Evolutionary conservation across 768 basidiomycete genomes (phyloP).

Genomic region (Obba rivulosa): DNA sequence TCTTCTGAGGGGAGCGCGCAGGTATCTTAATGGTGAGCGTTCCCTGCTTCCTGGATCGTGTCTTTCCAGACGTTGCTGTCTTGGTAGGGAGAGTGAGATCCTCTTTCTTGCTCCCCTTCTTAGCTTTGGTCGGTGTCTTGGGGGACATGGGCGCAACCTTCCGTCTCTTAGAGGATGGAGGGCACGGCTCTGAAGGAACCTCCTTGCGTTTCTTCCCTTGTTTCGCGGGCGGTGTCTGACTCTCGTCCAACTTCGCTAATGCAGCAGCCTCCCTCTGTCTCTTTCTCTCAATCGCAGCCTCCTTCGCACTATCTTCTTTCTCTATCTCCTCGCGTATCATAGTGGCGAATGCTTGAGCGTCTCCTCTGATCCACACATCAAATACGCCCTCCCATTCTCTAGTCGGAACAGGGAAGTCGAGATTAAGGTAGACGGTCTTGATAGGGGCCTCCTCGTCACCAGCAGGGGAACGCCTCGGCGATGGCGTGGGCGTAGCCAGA

Average conservation of each 20-base stretch:
- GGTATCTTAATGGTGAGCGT: conserved; percentile 14
- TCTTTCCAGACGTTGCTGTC: neutral
- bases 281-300: conserved; percentile 50
- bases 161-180: conserved; percentile 9
- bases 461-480: conserved; percentile 34
- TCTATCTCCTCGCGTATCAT: conserved; percentile 54
- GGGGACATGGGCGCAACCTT: conserved; percentile 10
- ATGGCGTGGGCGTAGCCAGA: conserved; percentile 41
- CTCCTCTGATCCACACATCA: conserved; percentile 85
- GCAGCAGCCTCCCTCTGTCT: conserved; percentile 49
- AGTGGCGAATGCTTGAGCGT: conserved; percentile 74
- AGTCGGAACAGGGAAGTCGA: conserved; percentile 81
- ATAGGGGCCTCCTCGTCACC: conserved; percentile 50
- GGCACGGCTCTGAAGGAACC: conserved; percentile 1
- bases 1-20: neutral
- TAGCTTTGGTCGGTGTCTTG: conserved; percentile 8
- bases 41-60: neutral
- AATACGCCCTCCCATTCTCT: conserved; percentile 89
- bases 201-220: conserved; percentile 13
- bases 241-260: conserved; percentile 10
- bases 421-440: conserved; percentile 76
- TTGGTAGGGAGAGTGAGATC: neutral
- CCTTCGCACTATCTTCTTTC: conserved; percentile 48
- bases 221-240: neutral
- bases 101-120: conserved; percentile 8